Evolutionary conservation across 1,284 basidiomycete species (phyloP).

Genomic region (Stereum hirsutum): DNA sequence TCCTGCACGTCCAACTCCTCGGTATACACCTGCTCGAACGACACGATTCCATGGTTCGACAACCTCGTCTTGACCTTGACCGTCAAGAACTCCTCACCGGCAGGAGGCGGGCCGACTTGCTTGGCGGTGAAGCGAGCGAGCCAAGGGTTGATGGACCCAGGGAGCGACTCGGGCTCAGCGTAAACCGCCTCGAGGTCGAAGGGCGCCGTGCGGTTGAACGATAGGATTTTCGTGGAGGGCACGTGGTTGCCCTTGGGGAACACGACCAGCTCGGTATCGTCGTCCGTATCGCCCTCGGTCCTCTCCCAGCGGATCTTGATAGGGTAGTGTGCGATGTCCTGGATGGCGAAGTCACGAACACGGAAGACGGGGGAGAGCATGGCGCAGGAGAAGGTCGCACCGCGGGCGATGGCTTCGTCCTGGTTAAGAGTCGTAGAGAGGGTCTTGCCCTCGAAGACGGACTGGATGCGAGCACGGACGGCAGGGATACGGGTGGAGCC

Average conservation of each 20-base stretch:
- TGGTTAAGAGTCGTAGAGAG: constrained; percentile 90
- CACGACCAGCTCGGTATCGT: constrained; percentile 83
- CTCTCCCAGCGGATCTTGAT: constrained; percentile 85
- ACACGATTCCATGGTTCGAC: constrained; percentile 78
- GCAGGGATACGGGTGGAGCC: constrained; percentile 63
- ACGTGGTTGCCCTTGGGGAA: constrained; percentile 78
- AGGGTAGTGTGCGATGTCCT: constrained; percentile 78
- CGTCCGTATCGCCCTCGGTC: constrained; percentile 66
- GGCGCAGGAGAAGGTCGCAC: constrained; percentile 90
- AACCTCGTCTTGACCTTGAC: constrained; percentile 88
- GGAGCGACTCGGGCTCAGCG: constrained; percentile 59
- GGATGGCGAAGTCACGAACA: constrained; percentile 84
- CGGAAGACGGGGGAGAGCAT: constrained; percentile 94
- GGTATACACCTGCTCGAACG: constrained; percentile 78
- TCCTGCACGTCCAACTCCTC: constrained; percentile 81
- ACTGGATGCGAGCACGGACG: constrained; percentile 56
- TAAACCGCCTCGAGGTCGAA: constrained; percentile 86
- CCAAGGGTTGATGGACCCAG: constrained; percentile 77
- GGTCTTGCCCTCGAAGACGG: constrained; percentile 56
- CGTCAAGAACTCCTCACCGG: constrained; percentile 59
- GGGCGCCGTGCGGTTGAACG: constrained; percentile 83
- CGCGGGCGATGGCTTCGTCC: constrained; percentile 90
- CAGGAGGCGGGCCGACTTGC: constrained; percentile 57
- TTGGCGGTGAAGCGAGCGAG: constrained; percentile 77
- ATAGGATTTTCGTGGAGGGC: constrained; percentile 89